Percentiles rank a stretch among this genome's conserved stretches.
These are phyloP conservation scores for Boletus subparvulus DNA, from an alignment of 768 basidiomycete genomes.

Conservation along the genomic window DNA sequence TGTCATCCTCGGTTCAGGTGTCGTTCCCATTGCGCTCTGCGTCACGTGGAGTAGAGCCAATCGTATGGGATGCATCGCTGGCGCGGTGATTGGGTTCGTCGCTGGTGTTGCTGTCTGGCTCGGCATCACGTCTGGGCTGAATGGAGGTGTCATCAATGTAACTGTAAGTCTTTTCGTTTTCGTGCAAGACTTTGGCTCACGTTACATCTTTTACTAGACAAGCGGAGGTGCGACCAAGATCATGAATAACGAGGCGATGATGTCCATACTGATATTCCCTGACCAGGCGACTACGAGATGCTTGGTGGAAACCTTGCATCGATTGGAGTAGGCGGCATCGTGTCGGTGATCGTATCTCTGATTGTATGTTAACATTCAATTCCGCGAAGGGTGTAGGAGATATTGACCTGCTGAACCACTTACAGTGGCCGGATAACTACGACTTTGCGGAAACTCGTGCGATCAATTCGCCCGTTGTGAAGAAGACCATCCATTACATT, in stretches of 20 bases:
- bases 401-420: not conserved
- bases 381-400: not conserved
- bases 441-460: conserved; percentile 78
- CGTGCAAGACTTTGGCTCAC: not conserved
- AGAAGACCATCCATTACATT: conserved; percentile 13
- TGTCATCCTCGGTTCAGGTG: conserved; percentile 79
- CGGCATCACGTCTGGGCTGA: conserved; percentile 70
- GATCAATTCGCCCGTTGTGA: conserved; percentile 52
- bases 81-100: conserved; percentile 65
- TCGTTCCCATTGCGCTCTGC: conserved; percentile 83
- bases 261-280: not conserved
- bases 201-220: conserved; percentile 32
- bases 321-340: conserved; percentile 76
- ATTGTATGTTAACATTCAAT: conserved; percentile 45
- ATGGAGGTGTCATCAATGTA: conserved; percentile 70
- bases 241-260: conserved; percentile 2
- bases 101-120: conserved; percentile 82
- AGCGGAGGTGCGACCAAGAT: conserved; percentile 47
- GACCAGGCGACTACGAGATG: conserved; percentile 61
- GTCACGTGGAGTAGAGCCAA: conserved; percentile 87
- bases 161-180: conserved; percentile 39
- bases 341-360: conserved; percentile 63
- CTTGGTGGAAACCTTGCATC: conserved; percentile 87
- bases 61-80: conserved; percentile 79
- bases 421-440: conserved; percentile 76